Percentiles rank a stretch among this genome's conserved stretches.
These are phyloP conservation scores for Ogataea nitratoaversa DNA, from an alignment of 805 yeast species.

Conservation along the genomic window DNA sequence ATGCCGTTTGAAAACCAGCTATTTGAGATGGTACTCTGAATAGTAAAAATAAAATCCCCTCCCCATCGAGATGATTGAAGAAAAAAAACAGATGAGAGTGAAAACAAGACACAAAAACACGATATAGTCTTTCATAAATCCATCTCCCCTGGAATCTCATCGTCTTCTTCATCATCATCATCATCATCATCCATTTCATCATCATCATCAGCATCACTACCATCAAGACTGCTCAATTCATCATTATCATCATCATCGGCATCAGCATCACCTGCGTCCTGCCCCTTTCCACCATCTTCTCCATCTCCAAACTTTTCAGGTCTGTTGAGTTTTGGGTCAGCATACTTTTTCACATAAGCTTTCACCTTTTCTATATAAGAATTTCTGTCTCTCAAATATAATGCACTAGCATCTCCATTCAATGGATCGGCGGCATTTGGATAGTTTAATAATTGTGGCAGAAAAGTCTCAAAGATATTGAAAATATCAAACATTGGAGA, in stretches of 20 bases:
- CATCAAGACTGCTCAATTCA: conserved; percentile 26
- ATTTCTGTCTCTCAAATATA: conserved; percentile 65
- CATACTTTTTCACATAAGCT: conserved; percentile 69
- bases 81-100: no score
- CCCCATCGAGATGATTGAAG: no score
- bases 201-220: conserved; percentile 19
- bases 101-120: not conserved
- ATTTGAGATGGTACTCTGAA: no score
- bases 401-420: conserved; percentile 82
- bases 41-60: no score
- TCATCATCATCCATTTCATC: conserved; percentile 11
- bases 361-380: conserved; percentile 67
- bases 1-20: no score
- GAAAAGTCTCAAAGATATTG: conserved; percentile 86
- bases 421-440: conserved; percentile 95
- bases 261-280: conserved; percentile 22
- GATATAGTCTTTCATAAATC: conserved; percentile 18
- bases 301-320: conserved; percentile 23
- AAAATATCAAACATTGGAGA: conserved; percentile 93
- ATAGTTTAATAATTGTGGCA: conserved; percentile 86
- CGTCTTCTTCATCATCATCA: conserved; percentile 18
- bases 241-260: conserved; percentile 28
- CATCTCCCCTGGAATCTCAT: conserved; percentile 33
- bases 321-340: conserved; percentile 36
- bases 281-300: conserved; percentile 22